phyloP scores from a whole-genome alignment of 805 yeast genomes.

The Wickerhamomyces chambardii region DNA sequence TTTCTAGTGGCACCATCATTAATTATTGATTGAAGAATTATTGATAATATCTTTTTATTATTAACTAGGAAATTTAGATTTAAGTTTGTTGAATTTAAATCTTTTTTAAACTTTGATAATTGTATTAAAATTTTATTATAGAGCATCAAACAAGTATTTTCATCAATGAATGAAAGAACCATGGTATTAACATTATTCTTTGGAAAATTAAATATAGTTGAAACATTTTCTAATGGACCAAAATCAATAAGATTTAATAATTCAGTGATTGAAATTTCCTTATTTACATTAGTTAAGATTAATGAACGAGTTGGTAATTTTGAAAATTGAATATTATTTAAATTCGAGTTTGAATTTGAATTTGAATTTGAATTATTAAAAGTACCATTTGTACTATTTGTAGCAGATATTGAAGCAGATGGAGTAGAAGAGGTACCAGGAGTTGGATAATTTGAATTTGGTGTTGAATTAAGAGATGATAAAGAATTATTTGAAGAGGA shows the following conservation, averaged over 20 bases:
- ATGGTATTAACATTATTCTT: constrained; percentile 15
- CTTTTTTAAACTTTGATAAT: constrained; percentile 24
- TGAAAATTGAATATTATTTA: constrained; percentile 5
- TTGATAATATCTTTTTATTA: constrained; percentile 17
- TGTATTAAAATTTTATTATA: constrained; percentile 27
- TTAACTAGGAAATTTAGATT: constrained; percentile 23
- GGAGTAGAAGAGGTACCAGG: no score
- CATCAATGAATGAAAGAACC: constrained; percentile 17
- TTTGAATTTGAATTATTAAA: no score
- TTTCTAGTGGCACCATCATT: constrained; percentile 91
- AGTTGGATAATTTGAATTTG: no score
- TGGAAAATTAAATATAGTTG: constrained; percentile 23
- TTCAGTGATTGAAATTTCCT: constrained; percentile 13
- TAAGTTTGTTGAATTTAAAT: constrained; percentile 28
- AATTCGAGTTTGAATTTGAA: background rate
- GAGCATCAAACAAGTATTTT: constrained; percentile 24
- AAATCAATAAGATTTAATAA: constrained; percentile 37
- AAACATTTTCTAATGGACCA: constrained; percentile 58
- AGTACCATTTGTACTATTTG: no score
- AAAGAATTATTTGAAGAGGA: no score
- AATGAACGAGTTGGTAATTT: constrained; percentile 17
- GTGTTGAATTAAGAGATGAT: no score
- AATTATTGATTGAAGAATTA: constrained; percentile 36
- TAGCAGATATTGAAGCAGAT: no score
- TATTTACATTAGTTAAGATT: constrained; percentile 12